phyloP scores from a whole-genome alignment of 768 basidiomycete genomes.

The Psilocybe sp. region DNA sequence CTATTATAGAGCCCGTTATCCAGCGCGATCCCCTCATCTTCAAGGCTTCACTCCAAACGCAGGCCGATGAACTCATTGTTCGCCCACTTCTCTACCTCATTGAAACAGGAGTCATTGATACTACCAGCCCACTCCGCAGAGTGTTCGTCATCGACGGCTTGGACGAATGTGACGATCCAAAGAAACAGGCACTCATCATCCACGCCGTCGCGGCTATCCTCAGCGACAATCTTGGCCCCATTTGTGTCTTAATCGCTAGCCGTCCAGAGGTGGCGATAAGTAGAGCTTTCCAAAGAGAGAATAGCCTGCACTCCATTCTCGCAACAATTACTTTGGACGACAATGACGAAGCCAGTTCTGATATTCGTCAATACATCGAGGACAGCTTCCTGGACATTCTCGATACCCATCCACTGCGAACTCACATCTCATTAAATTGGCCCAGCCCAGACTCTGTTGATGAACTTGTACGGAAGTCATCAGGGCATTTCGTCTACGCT shows the following conservation, averaged over 20 bases:
- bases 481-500: slow-evolving; percentile 13
- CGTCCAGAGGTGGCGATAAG: slow-evolving; percentile 6
- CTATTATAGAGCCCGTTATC: slow-evolving; percentile 3
- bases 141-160: slow-evolving; percentile 12
- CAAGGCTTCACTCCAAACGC: slow-evolving; percentile 7
- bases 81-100: slow-evolving; percentile 3
- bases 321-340: slow-evolving; percentile 1
- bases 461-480: slow-evolving; percentile 6
- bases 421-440: slow-evolving; percentile 3
- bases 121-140: background rate
- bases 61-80: slow-evolving; percentile 7
- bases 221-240: background rate
- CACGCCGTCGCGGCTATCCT: background rate
- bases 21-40: slow-evolving; percentile 10
- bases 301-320: background rate
- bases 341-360: background rate
- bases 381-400: slow-evolving; percentile 5
- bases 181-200: slow-evolving; percentile 1
- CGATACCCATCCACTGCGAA: slow-evolving; percentile 1
- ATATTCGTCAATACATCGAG: slow-evolving; percentile 3
- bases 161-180: slow-evolving; percentile 8
- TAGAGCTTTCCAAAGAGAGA: background rate
- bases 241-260: slow-evolving; percentile 9
- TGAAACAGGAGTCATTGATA: background rate
- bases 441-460: background rate